phyloP scores from a whole-genome alignment of 164 flowering plant species.

The Sedum album region DNA sequence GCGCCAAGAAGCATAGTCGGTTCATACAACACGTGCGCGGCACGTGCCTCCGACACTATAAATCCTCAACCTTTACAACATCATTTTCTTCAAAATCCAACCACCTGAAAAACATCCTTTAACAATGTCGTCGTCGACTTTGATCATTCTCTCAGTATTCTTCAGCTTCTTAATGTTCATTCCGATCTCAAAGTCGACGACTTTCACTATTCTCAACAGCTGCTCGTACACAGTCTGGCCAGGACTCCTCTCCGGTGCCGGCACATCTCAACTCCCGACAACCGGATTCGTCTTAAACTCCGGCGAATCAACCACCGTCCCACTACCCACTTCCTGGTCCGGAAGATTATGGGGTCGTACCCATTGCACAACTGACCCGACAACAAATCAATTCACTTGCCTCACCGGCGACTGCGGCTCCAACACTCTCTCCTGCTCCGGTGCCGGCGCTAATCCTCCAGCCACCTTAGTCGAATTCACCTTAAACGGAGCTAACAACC shows the following conservation, averaged over 20 bases:
- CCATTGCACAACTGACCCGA: constrained; percentile 30
- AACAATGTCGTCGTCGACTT: not conserved
- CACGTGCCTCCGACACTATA: not conserved
- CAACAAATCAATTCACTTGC: constrained; percentile 34
- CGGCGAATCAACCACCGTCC: constrained; percentile 27
- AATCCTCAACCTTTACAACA: not conserved
- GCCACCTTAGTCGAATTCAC: constrained; percentile 67
- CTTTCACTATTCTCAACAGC: constrained; percentile 35
- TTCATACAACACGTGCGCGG: not conserved
- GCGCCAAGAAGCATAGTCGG: not conserved
- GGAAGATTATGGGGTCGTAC: constrained; percentile 60
- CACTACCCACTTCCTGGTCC: constrained; percentile 41
- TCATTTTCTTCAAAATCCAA: not conserved
- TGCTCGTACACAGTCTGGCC: constrained; percentile 53
- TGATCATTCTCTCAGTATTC: not conserved
- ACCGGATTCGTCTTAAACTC: constrained; percentile 40
- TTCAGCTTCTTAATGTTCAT: not conserved
- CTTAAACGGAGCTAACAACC: constrained; percentile 42
- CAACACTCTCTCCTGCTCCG: constrained; percentile 35
- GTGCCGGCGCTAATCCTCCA: constrained; percentile 50
- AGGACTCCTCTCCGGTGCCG: constrained; percentile 40
- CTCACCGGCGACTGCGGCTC: constrained; percentile 58
- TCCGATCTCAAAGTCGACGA: constrained; percentile 17
- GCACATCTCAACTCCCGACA: constrained; percentile 25
- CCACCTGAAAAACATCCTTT: not conserved